phyloP scores from a whole-genome alignment of 768 basidiomycete genomes.

The Nidularia pulvinata region DNA sequence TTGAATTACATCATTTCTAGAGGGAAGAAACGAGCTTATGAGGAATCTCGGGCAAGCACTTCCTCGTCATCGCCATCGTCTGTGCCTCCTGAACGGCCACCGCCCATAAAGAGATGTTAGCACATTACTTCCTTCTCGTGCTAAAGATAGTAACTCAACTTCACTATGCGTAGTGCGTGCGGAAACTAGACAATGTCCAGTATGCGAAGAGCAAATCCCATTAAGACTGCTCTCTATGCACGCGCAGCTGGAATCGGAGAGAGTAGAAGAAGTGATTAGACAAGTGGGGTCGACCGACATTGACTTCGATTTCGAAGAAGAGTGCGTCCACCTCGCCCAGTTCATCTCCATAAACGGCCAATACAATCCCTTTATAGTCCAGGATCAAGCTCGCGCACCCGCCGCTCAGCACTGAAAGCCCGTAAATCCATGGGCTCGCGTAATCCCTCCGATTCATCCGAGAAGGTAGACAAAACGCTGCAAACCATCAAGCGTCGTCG shows the following conservation, averaged over 20 bases:
- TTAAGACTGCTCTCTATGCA: slow-evolving; percentile 70
- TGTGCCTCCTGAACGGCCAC: slow-evolving; percentile 20
- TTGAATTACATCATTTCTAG: slow-evolving; percentile 12
- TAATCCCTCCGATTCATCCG: slow-evolving; percentile 21
- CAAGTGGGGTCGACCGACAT: slow-evolving; percentile 62
- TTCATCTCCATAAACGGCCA: neutral
- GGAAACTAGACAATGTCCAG: slow-evolving; percentile 75
- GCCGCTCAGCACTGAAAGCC: slow-evolving; percentile 35
- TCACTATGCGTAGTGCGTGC: slow-evolving; percentile 34
- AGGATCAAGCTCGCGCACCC: slow-evolving; percentile 31
- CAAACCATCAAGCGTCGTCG: slow-evolving; percentile 66
- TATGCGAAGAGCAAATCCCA: slow-evolving; percentile 73
- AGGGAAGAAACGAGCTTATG: slow-evolving; percentile 50
- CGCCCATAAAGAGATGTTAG: slow-evolving; percentile 51
- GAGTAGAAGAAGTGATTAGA: slow-evolving; percentile 67
- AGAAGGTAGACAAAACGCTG: slow-evolving; percentile 52
- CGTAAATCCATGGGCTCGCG: slow-evolving; percentile 32
- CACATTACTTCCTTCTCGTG: slow-evolving; percentile 4
- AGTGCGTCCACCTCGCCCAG: slow-evolving; percentile 32
- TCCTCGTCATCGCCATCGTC: slow-evolving; percentile 33
- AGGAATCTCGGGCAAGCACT: slow-evolving; percentile 19
- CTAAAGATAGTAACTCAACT: slow-evolving; percentile 4
- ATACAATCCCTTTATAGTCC: slow-evolving; percentile 16
- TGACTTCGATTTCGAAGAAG: slow-evolving; percentile 54
- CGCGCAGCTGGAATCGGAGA: slow-evolving; percentile 62